Conservation (phyloP, 78 protist genomes). For the Isochrysis galbana region DNA sequence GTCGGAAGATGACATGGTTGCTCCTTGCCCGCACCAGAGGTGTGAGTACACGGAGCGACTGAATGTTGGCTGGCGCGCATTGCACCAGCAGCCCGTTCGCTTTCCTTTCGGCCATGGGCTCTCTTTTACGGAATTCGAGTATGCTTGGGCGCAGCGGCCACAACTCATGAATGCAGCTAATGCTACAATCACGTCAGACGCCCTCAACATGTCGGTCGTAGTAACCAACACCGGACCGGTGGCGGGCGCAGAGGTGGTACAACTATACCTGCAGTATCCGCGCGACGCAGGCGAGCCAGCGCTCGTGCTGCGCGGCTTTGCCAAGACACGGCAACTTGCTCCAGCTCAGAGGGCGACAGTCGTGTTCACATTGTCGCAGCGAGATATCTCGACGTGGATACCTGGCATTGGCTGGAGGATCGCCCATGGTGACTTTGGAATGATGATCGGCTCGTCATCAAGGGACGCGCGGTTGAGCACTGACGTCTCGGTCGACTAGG, state of each 20-base stretch:
- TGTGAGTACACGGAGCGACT: constrained; percentile 56
- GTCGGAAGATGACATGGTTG: neutral
- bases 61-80: constrained; percentile 47
- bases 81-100: constrained; percentile 14
- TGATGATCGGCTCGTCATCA: neutral
- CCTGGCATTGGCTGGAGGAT: neutral
- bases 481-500: neutral
- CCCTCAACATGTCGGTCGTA: neutral
- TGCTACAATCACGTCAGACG: neutral
- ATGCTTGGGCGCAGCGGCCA: neutral
- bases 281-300: constrained; percentile 5
- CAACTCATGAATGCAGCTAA: neutral
- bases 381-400: neutral
- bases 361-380: neutral
- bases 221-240: neutral
- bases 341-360: neutral
- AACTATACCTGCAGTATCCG: constrained; percentile 4
- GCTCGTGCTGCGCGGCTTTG: constrained; percentile 20
- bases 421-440: neutral
- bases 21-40: constrained; percentile 33
- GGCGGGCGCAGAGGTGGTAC: constrained; percentile 2
- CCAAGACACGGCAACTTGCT: neutral
- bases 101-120: constrained; percentile 76
- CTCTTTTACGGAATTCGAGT: neutral
- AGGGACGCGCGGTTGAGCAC: neutral